These are phyloP conservation scores for Fusarium sororula DNA, from an alignment of 2,329 filamentous ascomycete genomes.

Conservation along the genomic window DNA sequence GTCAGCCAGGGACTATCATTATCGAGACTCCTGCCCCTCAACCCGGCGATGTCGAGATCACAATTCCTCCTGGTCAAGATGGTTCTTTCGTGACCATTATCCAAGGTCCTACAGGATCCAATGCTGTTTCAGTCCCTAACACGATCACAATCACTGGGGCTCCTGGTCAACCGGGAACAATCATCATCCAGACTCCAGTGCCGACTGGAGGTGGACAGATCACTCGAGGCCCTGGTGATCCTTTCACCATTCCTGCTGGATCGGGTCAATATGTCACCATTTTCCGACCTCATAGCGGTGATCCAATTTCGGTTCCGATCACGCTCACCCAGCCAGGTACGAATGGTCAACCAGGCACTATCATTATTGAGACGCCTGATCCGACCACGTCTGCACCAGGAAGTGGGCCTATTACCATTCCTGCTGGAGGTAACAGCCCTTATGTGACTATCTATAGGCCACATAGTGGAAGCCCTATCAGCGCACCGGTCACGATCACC, in stretches of 20 bases:
- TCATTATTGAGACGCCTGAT: conserved; percentile 26
- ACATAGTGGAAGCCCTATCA: conserved; percentile 12
- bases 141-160: conserved; percentile 24
- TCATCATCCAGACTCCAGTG: conserved; percentile 28
- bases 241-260: conserved; percentile 21
- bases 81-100: conserved; percentile 18
- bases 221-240: conserved; percentile 3
- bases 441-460: conserved; percentile 27
- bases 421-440: conserved; percentile 7
- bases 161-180: conserved; percentile 20
- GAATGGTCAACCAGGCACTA: conserved; percentile 22
- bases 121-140: conserved; percentile 8
- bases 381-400: conserved; percentile 12
- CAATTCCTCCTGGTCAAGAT: conserved; percentile 21
- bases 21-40: conserved; percentile 28
- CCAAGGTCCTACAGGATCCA: conserved; percentile 23
- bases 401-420: conserved; percentile 20
- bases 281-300: conserved; percentile 29
- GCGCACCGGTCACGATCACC: conserved; percentile 10
- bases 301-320: conserved; percentile 24
- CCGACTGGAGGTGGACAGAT: background rate
- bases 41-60: conserved; percentile 10
- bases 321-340: conserved; percentile 21
- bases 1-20: conserved; percentile 21
- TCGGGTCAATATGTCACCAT: conserved; percentile 13